A percentile compares a stretch with the other conserved stretches of the same genome.
phyloP scores from a whole-genome alignment of 176 grass and related monocot species.

The Aegilops sharonensis region DNA sequence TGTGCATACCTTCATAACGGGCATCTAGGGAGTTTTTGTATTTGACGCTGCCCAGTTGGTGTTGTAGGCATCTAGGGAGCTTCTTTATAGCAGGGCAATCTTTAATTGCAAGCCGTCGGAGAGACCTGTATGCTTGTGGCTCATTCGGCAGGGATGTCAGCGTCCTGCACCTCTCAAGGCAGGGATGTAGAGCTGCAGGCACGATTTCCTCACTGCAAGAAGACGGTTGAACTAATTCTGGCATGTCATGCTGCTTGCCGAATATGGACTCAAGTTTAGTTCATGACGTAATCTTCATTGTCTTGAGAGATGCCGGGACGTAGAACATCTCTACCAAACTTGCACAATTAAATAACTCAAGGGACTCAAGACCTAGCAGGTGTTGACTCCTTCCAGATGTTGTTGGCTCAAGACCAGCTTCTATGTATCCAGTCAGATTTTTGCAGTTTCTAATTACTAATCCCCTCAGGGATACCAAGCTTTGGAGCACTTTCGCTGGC shows the following conservation, averaged over 20 bases:
- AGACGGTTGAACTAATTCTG: background rate
- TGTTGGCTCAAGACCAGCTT: too few relatives aligned
- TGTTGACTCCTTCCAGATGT: background rate
- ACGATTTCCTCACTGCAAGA: background rate
- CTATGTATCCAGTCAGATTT: too few relatives aligned
- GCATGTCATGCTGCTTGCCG: background rate
- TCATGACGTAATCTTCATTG: accelerated
- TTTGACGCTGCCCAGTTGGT: background rate
- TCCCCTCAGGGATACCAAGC: too few relatives aligned
- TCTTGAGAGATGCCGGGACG: background rate
- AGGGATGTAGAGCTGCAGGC: background rate
- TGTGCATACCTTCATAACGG: background rate
- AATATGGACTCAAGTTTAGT: background rate
- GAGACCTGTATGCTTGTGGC: too few relatives aligned
- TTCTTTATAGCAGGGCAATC: background rate
- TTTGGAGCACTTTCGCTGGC: too few relatives aligned
- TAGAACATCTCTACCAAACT: background rate
- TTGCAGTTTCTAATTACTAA: too few relatives aligned
- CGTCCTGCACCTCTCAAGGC: too few relatives aligned
- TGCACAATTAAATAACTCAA: accelerated
- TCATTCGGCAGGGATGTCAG: too few relatives aligned
- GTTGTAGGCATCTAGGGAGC: background rate
- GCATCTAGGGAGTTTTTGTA: background rate
- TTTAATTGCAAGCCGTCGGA: background rate
- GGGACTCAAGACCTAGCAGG: background rate